Percentiles rank a stretch among this genome's conserved stretches.
Evolutionary conservation across 78 protist species (phyloP).

Genomic region (Pigoraptor vietnamica): DNA sequence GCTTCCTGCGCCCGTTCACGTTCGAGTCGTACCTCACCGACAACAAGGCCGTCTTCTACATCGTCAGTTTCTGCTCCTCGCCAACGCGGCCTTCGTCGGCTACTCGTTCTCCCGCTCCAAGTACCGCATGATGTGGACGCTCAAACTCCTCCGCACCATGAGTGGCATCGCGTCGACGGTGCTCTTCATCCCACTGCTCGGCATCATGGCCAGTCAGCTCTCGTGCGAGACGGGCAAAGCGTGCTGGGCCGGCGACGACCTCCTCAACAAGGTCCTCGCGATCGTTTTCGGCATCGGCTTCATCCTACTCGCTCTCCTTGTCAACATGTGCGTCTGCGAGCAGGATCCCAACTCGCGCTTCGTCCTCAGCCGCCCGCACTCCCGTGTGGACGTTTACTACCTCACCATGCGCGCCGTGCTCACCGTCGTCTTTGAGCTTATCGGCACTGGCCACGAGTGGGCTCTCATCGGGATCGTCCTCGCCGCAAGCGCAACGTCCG

Average conservation of each 20-base stretch:
- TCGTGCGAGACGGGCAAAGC: not conserved
- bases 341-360: not conserved
- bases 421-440: not conserved
- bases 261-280: not conserved
- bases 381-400: not conserved
- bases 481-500: not conserved
- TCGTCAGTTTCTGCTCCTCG: not conserved
- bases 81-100: not conserved
- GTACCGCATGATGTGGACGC: not conserved
- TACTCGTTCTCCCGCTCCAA: not conserved
- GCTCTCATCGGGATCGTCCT: not conserved
- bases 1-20: not conserved
- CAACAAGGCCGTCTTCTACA: not conserved
- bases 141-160: not conserved
- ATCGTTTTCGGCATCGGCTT: not conserved
- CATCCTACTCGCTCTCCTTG: not conserved
- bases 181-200: not conserved
- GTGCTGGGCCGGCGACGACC: not conserved
- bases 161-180: not conserved
- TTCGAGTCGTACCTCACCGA: not conserved
- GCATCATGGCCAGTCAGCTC: not conserved
- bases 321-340: not conserved
- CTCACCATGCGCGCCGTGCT: not conserved
- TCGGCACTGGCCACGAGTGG: not conserved
- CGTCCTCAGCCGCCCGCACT: not conserved